Percentiles rank a stretch among this genome's conserved stretches.
These are phyloP conservation scores for Hemisphaericaspora subhashii DNA, from an alignment of 1,139 yeast species.

Conservation along the genomic window DNA sequence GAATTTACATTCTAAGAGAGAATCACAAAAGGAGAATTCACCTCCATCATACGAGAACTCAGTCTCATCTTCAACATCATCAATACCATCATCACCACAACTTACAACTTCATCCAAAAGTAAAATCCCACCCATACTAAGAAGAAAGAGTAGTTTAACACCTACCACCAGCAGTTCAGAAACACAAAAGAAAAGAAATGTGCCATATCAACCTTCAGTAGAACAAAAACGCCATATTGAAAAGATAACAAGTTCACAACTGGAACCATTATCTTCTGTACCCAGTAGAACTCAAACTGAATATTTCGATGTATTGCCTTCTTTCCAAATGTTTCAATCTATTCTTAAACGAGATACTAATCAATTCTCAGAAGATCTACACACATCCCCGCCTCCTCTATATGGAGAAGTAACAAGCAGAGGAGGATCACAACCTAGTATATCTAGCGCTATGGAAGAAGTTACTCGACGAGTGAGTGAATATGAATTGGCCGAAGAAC, in stretches of 20 bases:
- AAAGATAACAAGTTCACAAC: conserved; percentile 20
- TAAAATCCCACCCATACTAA: neutral
- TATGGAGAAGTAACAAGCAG: conserved; percentile 39
- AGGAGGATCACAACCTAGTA: neutral
- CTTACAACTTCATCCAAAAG: conserved; percentile 15
- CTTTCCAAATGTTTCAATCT: conserved; percentile 63
- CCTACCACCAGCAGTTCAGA: neutral
- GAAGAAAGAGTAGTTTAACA: neutral
- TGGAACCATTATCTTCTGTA: conserved; percentile 23
- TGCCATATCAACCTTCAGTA: conserved; percentile 36
- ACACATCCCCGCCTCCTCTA: conserved; percentile 42
- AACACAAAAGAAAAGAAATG: conserved; percentile 15
- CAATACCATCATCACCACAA: conserved; percentile 7
- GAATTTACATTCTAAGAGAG: neutral
- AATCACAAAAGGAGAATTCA: neutral
- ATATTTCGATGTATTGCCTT: conserved; percentile 57
- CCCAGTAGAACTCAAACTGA: conserved; percentile 40
- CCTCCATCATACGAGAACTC: conserved; percentile 17
- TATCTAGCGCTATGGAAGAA: conserved; percentile 14
- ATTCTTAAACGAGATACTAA: conserved; percentile 49
- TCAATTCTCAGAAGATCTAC: conserved; percentile 41
- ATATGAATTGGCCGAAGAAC: conserved; percentile 15
- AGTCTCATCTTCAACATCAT: conserved; percentile 4
- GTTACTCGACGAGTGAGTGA: conserved; percentile 20
- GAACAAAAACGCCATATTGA: conserved; percentile 42